Evolutionary conservation across 768 basidiomycete genomes (phyloP).

Genomic region (Kwoniella botswanensis): DNA sequence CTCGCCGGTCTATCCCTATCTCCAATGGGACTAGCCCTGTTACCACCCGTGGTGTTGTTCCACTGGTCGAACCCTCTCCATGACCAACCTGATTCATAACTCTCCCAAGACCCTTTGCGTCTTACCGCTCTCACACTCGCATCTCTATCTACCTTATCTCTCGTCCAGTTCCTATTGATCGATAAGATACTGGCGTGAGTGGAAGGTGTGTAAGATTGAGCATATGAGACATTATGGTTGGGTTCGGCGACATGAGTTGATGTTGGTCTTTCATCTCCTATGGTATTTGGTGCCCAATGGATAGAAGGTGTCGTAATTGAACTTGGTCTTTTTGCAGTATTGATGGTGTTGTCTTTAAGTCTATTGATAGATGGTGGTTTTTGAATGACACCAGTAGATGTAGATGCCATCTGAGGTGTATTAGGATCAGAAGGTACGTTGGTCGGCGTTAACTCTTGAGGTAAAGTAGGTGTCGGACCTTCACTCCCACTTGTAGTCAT

Average conservation of each 20-base stretch:
- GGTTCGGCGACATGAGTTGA: background rate
- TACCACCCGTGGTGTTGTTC: background rate
- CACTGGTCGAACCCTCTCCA: conserved; percentile 35
- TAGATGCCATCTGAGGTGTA: background rate
- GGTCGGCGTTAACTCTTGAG: background rate
- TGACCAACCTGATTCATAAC: conserved; percentile 67
- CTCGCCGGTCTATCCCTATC: background rate
- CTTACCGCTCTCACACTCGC: conserved; percentile 89
- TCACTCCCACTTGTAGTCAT: background rate
- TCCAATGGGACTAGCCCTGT: background rate
- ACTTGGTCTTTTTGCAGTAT: conserved; percentile 1
- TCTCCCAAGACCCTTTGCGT: conserved; percentile 89
- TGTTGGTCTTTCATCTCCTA: conserved; percentile 4
- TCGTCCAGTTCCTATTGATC: conserved; percentile 8
- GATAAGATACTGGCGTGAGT: conserved; percentile 20
- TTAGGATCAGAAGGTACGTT: background rate
- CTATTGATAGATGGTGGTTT: conserved; percentile 12
- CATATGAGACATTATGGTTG: background rate
- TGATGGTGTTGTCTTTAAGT: background rate
- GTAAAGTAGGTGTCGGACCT: background rate
- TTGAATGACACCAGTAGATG: background rate
- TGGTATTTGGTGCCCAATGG: conserved; percentile 16
- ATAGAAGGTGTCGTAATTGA: conserved; percentile 21
- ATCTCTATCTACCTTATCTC: conserved; percentile 66
- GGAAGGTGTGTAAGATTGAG: background rate